Percentiles rank a stretch among this genome's conserved stretches.
Conservation (phyloP, 306 rosid species). For the Dalbergia oliveri region DNA sequence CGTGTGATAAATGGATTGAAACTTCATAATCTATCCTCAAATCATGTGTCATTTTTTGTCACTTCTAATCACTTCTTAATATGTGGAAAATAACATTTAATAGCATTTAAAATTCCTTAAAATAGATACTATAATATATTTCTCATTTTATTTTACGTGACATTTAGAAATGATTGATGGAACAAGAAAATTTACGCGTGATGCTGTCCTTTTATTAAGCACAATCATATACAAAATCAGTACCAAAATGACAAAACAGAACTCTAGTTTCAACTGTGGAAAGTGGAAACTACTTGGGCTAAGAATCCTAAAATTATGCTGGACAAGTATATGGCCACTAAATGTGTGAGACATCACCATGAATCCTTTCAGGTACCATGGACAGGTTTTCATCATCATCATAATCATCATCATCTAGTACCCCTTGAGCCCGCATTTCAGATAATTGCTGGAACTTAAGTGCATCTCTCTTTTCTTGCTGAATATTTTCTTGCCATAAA, state of each 20-base stretch:
- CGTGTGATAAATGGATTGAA: too few species aligned
- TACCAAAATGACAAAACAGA: neutral
- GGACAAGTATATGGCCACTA: constrained; percentile 4
- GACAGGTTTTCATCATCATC: constrained; percentile 1
- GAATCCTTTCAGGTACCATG: constrained; percentile 3
- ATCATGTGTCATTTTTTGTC: too few species aligned
- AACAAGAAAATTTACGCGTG: too few species aligned
- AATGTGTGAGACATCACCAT: constrained; percentile 34
- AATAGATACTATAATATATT: too few species aligned
- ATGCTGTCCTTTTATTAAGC: constrained; percentile 6
- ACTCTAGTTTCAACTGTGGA: neutral
- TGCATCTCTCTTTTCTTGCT: constrained; percentile 38
- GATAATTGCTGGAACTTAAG: constrained; percentile 42
- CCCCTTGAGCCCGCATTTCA: constrained; percentile 26
- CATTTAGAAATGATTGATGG: too few species aligned
- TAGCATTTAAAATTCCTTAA: too few species aligned
- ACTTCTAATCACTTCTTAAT: too few species aligned
- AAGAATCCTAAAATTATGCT: neutral
- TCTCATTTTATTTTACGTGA: too few species aligned
- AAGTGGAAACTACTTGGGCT: constrained; percentile 1
- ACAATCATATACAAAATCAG: neutral
- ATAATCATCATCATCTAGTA: constrained; percentile 19
- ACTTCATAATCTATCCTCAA: too few species aligned
- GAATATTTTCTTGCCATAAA: constrained; percentile 46
- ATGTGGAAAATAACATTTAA: too few species aligned